A percentile compares a stretch with the other conserved stretches of the same genome.
phyloP scores from a whole-genome alignment of 805 yeast species.

The Suhomyces sp. region DNA sequence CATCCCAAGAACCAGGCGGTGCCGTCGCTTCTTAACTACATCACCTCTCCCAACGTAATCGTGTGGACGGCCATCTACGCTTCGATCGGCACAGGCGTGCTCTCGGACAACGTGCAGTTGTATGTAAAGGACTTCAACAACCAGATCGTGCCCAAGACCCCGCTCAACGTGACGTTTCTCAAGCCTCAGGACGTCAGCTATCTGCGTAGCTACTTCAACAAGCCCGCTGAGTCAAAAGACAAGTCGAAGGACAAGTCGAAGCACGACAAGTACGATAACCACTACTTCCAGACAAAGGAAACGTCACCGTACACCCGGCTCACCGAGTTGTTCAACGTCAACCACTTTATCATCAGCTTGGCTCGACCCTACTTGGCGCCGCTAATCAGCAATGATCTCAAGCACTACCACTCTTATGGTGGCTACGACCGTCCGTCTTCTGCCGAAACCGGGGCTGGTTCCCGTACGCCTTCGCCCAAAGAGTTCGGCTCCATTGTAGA shows the following conservation, averaged over 20 bases:
- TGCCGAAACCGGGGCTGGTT: background rate
- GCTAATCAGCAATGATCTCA: conserved; percentile 74
- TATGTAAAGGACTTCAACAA: conserved; percentile 63
- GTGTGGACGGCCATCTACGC: conserved; percentile 87
- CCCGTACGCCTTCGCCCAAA: conserved; percentile 6
- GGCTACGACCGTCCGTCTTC: conserved; percentile 18
- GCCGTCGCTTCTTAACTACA: conserved; percentile 77
- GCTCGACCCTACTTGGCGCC: conserved; percentile 96
- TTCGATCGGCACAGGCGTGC: conserved; percentile 70
- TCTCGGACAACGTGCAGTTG: conserved; percentile 52
- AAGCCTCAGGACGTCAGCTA: conserved; percentile 45
- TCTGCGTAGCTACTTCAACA: conserved; percentile 40
- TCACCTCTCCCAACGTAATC: conserved; percentile 89
- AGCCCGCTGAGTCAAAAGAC: background rate
- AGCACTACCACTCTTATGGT: conserved; percentile 53
- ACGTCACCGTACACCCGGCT: conserved; percentile 75
- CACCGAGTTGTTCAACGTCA: conserved; percentile 91
- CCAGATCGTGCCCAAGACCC: conserved; percentile 51
- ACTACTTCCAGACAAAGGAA: conserved; percentile 24
- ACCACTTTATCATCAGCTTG: conserved; percentile 84
- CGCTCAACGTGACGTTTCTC: conserved; percentile 42
- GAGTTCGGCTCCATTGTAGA: conserved; percentile 30
- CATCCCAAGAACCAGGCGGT: conserved; percentile 72
- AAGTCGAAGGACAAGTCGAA: background rate
- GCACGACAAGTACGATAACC: conserved; percentile 8